Evolutionary conservation across 225 moss, liverwort and hornwort genomes (phyloP), one percentile per base, ranked within the genome.

Genomic region (Asterella californica): DNA sequence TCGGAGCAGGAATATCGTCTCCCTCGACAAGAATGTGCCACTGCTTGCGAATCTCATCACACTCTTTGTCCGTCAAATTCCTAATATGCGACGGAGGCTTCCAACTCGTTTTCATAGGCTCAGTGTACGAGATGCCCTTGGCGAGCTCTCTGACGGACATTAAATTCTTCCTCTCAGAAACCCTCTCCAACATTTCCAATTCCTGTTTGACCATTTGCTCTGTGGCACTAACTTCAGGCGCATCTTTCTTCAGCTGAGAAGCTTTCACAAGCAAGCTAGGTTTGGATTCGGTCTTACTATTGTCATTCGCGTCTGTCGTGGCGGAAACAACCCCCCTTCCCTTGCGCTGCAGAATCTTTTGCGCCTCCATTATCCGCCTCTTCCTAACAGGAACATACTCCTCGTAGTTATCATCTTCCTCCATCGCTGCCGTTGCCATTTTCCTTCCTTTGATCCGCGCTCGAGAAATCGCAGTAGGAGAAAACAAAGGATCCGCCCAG

Each of bases 21-120:
- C 87, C 87, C 65, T 87, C 87, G 34, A 87, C 87, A 9, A 87
- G 82, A 74, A 87, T 87, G 72, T 88, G 87, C 84, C 85, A 88
- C 83, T 88, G 87, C 76, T 81, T 85, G 38, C 87, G 84, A 30
- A 87, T 87, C 49, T 87, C 87, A 45, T 87, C 87, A 37, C 81
- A 78, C 6, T 87, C 87, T 75, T 79, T 87, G 0, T 74, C 84
- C 25, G 63, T 77, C 70, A 87, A 54, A 30, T 53, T 82, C 65
- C 87, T 74, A 50, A 87, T 33, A 50, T 84, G 84, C 78, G 85
- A 81, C 2, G 87, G 87, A 2, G 87, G 80, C 83, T 85, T 85
- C 87, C 87, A 88, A 34, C 80, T 82, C 19, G 87, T 87, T 80
- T 75, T 78, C 87, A 87, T 84, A 36, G 87, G 84, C 65, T 87